phyloP scores from a whole-genome alignment of 148 eudicot genomes.

The Vaccinium darrowii region DNA sequence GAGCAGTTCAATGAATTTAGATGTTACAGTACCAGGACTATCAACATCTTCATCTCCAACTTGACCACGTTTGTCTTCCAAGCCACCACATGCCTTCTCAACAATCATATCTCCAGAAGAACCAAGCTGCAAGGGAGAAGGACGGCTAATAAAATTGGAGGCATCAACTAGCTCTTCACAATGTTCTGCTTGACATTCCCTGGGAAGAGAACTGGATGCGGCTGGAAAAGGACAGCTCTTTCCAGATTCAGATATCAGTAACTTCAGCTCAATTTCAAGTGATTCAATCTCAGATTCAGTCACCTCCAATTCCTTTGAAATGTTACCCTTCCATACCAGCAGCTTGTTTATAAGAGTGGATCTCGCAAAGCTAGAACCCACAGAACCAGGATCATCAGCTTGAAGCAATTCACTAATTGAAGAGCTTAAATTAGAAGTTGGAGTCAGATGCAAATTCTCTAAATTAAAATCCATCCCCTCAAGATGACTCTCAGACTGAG shows the following conservation, averaged over 20 bases:
- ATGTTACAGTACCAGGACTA: constrained; percentile 74
- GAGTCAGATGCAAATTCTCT: constrained; percentile 44
- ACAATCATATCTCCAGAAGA: constrained; percentile 35
- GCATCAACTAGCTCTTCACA: constrained; percentile 27
- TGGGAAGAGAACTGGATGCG: constrained; percentile 36
- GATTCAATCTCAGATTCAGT: constrained; percentile 85
- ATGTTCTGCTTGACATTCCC: constrained; percentile 32
- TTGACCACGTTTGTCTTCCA: constrained; percentile 28
- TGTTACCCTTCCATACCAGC: constrained; percentile 53
- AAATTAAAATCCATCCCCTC: constrained; percentile 46
- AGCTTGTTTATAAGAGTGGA: constrained; percentile 61
- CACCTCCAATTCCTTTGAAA: constrained; percentile 61
- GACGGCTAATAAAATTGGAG: constrained; percentile 30
- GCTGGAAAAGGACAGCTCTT: constrained; percentile 27
- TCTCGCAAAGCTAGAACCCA: constrained; percentile 48
- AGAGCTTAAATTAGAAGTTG: constrained; percentile 51
- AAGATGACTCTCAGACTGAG: constrained; percentile 33
- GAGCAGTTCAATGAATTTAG: constrained; percentile 48
- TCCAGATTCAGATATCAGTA: constrained; percentile 31
- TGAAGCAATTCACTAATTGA: constrained; percentile 55
- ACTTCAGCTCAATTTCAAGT: constrained; percentile 77
- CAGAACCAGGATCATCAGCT: constrained; percentile 37
- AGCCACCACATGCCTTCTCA: constrained; percentile 29
- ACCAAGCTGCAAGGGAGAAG: constrained; percentile 38
- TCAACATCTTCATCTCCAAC: constrained; percentile 47